Conservation (phyloP, 2,329 filamentous ascomycete genomes). For the Penicillium brevicompactum region DNA sequence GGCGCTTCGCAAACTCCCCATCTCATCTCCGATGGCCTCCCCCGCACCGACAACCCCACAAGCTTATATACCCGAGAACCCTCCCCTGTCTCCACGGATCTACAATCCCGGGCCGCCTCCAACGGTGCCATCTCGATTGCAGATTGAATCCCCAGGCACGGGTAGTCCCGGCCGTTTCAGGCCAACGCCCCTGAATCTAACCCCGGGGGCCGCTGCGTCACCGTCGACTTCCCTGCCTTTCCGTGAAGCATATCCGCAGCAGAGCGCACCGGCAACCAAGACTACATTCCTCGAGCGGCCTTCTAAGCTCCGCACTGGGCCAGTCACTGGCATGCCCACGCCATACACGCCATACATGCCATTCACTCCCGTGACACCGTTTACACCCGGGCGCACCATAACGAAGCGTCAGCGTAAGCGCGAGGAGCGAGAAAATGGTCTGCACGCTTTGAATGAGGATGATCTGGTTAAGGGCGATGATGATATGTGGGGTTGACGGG, state of each 20-base stretch:
- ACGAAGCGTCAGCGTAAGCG: conserved; percentile 47
- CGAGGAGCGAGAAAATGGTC: conserved; percentile 45
- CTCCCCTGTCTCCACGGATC: conserved; percentile 58
- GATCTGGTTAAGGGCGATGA: conserved; percentile 49
- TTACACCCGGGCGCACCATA: conserved; percentile 50
- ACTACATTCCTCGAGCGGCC: conserved; percentile 52
- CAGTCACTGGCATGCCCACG: conserved; percentile 50
- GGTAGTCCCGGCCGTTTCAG: conserved; percentile 22
- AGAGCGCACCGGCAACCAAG: conserved; percentile 51
- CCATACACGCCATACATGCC: conserved; percentile 56
- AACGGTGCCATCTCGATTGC: conserved; percentile 44
- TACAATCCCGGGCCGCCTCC: conserved; percentile 60
- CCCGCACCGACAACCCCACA: conserved; percentile 45
- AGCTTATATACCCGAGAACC: conserved; percentile 54
- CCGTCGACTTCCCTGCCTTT: conserved; percentile 45
- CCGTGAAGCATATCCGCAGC: conserved; percentile 45
- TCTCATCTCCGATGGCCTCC: conserved; percentile 57
- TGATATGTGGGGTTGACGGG: conserved; percentile 47
- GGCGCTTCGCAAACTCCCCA: conserved; percentile 57
- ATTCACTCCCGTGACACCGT: conserved; percentile 52
- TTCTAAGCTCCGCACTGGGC: conserved; percentile 37
- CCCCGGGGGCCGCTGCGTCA: conserved; percentile 19
- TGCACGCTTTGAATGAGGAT: conserved; percentile 49
- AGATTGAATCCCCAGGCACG: conserved; percentile 10
- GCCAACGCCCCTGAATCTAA: conserved; percentile 34